A percentile compares a stretch with the other conserved stretches of the same genome.
These are phyloP conservation scores for Nicotiana benthamiana DNA, from an alignment of 257 asterid species.

Conservation along the genomic window DNA sequence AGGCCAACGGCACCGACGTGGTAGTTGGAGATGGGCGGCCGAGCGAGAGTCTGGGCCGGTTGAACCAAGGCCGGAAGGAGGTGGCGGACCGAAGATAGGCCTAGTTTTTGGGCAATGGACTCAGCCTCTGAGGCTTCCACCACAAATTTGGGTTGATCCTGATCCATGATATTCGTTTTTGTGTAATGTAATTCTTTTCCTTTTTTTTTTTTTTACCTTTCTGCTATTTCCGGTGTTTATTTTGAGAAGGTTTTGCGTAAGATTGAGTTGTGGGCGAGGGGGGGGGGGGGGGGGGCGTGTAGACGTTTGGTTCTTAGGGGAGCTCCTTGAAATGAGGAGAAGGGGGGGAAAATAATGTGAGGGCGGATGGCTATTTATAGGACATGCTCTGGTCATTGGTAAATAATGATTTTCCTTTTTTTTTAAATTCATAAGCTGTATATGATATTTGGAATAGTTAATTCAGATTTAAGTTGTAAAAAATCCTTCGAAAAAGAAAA, in stretches of 20 bases:
- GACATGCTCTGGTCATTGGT: background rate
- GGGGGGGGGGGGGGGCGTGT: background rate
- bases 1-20: conserved; percentile 78
- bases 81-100: conserved; percentile 57
- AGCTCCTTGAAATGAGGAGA: background rate
- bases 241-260: background rate
- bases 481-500: no score
- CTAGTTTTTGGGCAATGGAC: conserved; percentile 45
- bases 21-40: conserved; percentile 76
- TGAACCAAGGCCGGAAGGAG: conserved; percentile 69
- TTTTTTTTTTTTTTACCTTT: background rate
- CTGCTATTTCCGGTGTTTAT: background rate
- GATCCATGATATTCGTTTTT: conserved; percentile 18
- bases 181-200: background rate
- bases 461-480: no score
- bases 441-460: no score
- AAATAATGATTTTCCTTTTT: background rate
- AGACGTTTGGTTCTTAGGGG: background rate
- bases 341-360: no score
- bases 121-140: conserved; percentile 54
- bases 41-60: conserved; percentile 64
- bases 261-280: no score
- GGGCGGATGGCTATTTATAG: background rate
- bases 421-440: no score
- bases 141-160: conserved; percentile 47